Base-by-base conservation (phyloP, 2,329 filamentous ascomycete species). In the Zelopaecilomyces penicillatus region DNA sequence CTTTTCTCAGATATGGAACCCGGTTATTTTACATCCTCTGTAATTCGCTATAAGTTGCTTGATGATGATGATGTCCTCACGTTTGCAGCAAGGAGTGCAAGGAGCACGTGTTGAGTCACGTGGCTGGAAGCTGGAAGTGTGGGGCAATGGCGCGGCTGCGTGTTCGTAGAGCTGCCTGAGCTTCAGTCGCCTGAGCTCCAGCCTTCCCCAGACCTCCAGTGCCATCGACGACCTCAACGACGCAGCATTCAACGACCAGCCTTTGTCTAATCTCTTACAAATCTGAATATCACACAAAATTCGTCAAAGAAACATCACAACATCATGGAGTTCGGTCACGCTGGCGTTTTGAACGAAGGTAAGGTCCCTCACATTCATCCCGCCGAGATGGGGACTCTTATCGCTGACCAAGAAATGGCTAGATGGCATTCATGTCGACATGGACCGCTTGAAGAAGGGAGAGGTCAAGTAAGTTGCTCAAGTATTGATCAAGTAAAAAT, bases 391-490 rank as follows among this genome's bases (percentile, higher is more conserved):
- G 19, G 19, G 19, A 19, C 19, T 19, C 37, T 27, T 30, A 46
- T 43, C 43, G 53, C 50, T 54, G 52, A 57, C 58, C 43, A 57
- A 49, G 30, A 10, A 36, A 45, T 30, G 42, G 44, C 39, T 60
- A 97, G 93, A 98, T 90, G 93, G 93, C 65, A 97, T 98, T 65
- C 93, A 98, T 67, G 77, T 98, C 58, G 93, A 98, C 65, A 98
- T 98, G 93, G 87, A 97, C 62, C 85, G 93, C 63, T 74, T 98
- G 68, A 98, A 98, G 83, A 93, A 89, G 70, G 93, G 93, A 51
- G 93, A 98, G 74, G 91, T 98, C 65, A 98, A 98, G 89, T 96
- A 74, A 71, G 88, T 73, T 51, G 31, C n/a, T 3, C 4, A 2
- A 3, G 8, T 6, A 3, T 7, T 6, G 5, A 40, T 31, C 19